Evolutionary conservation across 1,284 basidiomycete genomes (phyloP).

Genomic region (Ustilago trichophora): DNA sequence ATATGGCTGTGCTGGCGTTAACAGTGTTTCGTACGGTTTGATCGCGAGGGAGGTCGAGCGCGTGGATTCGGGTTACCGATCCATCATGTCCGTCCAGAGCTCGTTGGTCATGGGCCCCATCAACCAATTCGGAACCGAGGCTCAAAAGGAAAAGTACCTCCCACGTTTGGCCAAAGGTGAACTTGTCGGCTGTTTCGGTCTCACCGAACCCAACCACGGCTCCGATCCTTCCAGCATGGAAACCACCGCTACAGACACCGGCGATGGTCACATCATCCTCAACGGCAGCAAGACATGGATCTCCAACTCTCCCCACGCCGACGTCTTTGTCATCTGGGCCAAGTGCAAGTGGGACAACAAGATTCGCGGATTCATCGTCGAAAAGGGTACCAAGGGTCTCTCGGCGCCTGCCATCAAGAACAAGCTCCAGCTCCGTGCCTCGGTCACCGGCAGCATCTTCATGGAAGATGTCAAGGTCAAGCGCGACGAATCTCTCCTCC

Average conservation of each 20-base stretch:
- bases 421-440: conserved; percentile 88
- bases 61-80: conserved; percentile 94
- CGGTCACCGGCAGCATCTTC: conserved; percentile 91
- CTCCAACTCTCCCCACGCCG: conserved; percentile 75
- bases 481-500: conserved; percentile 50
- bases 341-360: conserved; percentile 92
- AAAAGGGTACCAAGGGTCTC: conserved; percentile 89
- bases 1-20: conserved; percentile 93
- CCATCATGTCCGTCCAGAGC: conserved; percentile 93
- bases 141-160: conserved; percentile 90
- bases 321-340: conserved; percentile 91
- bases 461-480: conserved; percentile 69
- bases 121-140: conserved; percentile 83
- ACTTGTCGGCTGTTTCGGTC: conserved; percentile 89
- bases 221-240: conserved; percentile 94
- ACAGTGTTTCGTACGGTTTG: conserved; percentile 89
- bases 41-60: conserved; percentile 92
- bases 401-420: conserved; percentile 88
- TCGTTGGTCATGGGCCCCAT: conserved; percentile 99
- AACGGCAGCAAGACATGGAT: conserved; percentile 98
- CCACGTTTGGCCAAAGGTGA: conserved; percentile 87
- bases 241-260: conserved; percentile 83
- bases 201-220: conserved; percentile 96
- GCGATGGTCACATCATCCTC: conserved; percentile 81
- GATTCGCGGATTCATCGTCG: conserved; percentile 88